These are phyloP conservation scores for Trametes villosa DNA, from an alignment of 768 basidiomycete species.

Conservation along the genomic window DNA sequence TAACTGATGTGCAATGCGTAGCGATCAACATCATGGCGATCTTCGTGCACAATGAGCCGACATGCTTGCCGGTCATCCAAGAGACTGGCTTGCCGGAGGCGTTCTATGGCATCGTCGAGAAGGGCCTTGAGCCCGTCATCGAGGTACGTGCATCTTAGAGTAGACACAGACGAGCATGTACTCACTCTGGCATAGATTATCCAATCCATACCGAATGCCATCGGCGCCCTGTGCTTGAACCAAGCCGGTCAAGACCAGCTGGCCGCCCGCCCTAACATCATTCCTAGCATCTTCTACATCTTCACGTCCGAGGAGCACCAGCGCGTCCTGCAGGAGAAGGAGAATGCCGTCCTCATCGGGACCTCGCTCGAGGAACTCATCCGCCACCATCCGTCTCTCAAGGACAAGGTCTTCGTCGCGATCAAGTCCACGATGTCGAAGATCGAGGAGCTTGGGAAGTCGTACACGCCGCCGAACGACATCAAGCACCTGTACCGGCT, in stretches of 20 bases:
- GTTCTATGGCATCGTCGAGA: slow-evolving; percentile 86
- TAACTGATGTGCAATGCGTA: slow-evolving; percentile 31
- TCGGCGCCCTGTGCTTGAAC: slow-evolving; percentile 96
- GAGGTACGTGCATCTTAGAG: slow-evolving; percentile 56
- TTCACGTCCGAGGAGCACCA: slow-evolving; percentile 86
- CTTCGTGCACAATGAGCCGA: slow-evolving; percentile 98
- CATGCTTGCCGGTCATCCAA: slow-evolving; percentile 89
- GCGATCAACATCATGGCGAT: slow-evolving; percentile 96
- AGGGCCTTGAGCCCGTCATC: slow-evolving; percentile 82
- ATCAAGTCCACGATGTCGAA: slow-evolving; percentile 69
- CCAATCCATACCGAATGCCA: slow-evolving; percentile 90
- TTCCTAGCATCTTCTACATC: slow-evolving; percentile 82
- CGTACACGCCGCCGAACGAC: slow-evolving; percentile 58
- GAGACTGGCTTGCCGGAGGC: slow-evolving; percentile 88
- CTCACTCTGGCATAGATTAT: slow-evolving; percentile 61
- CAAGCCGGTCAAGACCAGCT: slow-evolving; percentile 85
- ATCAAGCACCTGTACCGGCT: slow-evolving; percentile 65
- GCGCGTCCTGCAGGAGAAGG: slow-evolving; percentile 87
- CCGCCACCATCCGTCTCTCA: slow-evolving; percentile 91
- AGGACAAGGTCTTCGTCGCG: slow-evolving; percentile 76
- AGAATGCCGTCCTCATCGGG: slow-evolving; percentile 88
- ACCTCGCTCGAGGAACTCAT: slow-evolving; percentile 93
- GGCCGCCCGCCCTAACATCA: slow-evolving; percentile 74
- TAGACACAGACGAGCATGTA: background rate
- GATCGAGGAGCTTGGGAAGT: slow-evolving; percentile 75